These are phyloP conservation scores for Straminergon stramineum DNA, from an alignment of 225 moss, liverwort and hornwort species.

Conservation along the genomic window DNA sequence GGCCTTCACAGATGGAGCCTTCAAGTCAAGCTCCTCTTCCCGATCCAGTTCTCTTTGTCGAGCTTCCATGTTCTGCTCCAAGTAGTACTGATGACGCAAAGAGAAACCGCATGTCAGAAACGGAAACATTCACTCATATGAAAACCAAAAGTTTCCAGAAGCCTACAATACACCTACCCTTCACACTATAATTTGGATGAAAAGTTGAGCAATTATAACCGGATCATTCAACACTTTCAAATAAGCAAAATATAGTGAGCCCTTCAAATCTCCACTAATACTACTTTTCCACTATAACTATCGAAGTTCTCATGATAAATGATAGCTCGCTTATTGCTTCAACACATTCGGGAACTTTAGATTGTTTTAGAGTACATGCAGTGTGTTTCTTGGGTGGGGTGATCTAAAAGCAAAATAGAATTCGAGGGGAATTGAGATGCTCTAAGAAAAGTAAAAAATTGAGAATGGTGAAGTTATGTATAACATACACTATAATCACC, in stretches of 20 bases:
- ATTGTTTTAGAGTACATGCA: not conserved
- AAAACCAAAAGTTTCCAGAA: not conserved
- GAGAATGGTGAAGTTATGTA: not conserved
- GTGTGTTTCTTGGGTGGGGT: not conserved
- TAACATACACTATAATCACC: conserved; percentile 65
- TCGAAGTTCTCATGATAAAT: no score
- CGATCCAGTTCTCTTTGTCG: conserved; percentile 66
- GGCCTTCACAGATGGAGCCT: conserved; percentile 60
- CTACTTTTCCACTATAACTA: not conserved
- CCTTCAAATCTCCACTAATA: not conserved
- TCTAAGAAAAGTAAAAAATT: not conserved
- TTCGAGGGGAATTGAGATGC: not conserved
- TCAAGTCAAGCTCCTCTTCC: conserved; percentile 73
- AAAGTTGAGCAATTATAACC: not conserved
- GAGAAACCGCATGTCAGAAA: not conserved
- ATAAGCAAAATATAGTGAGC: not conserved
- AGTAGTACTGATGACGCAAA: conserved; percentile 37
- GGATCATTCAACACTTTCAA: not conserved
- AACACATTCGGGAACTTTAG: not conserved
- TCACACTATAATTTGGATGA: not conserved
- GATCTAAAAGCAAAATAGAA: not conserved
- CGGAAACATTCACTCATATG: not conserved
- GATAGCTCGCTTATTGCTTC: not conserved
- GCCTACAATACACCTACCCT: not conserved
- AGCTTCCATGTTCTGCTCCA: conserved; percentile 85